Evolutionary conservation across 2,329 filamentous ascomycete species (phyloP), one percentile per base, ranked within the genome.

Genomic region (Septoria linicola): DNA sequence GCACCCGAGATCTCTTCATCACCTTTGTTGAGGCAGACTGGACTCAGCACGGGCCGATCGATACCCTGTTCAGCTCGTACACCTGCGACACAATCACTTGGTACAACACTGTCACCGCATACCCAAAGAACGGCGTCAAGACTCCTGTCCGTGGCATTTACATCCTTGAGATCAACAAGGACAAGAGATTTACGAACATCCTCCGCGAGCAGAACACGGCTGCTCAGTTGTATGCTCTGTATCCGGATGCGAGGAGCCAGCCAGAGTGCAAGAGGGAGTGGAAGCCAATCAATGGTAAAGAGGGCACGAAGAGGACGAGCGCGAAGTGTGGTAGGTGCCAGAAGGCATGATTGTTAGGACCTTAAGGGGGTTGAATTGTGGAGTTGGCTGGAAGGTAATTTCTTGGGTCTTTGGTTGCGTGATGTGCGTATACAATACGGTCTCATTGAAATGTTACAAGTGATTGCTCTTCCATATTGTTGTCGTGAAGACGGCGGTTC

Each of bases 81-180:
- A 44, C 41, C 17, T 44, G 41, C 11, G 23, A 31, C 14, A 44
- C 41, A 7, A 44, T 44, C 19, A 44, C 41, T 4, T 44, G 41
- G 41, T 44, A 44, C 8, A 31, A 30, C 13, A 7, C 27, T 13
- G 27, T 30, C 27, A 13, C 13, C 7, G 27, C 27, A 13, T 7
- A 13, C 13, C 27, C 27, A 30, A 30, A 30, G 7, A 30, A 30
- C 13, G 27, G 7, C 7, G 13, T 21, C 2, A 42, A n/a, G n/a
- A 23, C 17, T 4, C n/a, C 25, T 14, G 13, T 30, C 7, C 7
- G 27, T 7, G 27, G 27, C 7, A 30, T 30, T 13, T 23, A 20
- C 4, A 27, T 42, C 21, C 13, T 20, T 8, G 27, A 16, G 13
- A 27, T 42, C 13, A n/a, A 27, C 16, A 17, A 42, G 21, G 16